Conservation (phyloP, 306 rosid species). For the Quercus bicolor region DNA sequence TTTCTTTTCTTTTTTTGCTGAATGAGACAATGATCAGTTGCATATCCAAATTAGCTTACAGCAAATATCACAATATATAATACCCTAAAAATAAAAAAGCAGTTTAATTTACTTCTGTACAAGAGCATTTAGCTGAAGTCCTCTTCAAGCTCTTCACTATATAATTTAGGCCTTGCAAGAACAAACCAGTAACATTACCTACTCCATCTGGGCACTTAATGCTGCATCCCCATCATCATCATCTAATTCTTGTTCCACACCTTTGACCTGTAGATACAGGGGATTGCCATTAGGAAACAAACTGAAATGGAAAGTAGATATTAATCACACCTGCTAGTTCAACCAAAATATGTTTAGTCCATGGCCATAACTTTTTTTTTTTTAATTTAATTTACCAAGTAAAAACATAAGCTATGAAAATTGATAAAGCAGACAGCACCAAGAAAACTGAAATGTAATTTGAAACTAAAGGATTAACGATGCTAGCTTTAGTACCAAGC, state of each 20-base stretch:
- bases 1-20: neutral
- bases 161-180: neutral
- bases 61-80: neutral
- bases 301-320: neutral
- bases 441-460: neutral
- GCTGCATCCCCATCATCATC: conserved; percentile 61
- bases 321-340: neutral
- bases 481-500: neutral
- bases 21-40: neutral
- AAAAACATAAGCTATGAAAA: neutral
- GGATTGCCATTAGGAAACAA: neutral
- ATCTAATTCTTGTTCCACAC: conserved; percentile 85
- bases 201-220: conserved; percentile 48
- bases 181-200: conserved; percentile 16
- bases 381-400: neutral
- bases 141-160: conserved; percentile 6
- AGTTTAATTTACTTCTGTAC: conserved; percentile 28
- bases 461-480: neutral
- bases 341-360: neutral
- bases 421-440: neutral
- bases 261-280: conserved; percentile 66
- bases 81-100: neutral
- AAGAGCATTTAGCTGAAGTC: conserved; percentile 11
- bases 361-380: neutral
- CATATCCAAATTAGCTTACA: neutral